Conservation (phyloP, 2,329 filamentous ascomycete species). For the Trichoderma sp. region DNA sequence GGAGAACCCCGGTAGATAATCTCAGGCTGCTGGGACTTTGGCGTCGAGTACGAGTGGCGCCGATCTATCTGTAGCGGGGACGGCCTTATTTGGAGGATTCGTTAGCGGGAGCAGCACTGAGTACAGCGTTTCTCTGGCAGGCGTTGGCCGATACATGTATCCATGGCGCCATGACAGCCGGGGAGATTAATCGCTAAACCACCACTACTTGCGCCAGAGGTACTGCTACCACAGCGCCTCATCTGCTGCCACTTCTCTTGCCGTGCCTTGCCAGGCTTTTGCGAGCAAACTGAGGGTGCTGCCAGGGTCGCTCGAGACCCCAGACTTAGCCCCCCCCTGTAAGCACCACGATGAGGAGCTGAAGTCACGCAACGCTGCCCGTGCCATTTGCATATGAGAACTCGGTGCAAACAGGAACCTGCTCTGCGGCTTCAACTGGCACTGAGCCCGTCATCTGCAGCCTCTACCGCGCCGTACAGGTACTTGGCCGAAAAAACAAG, state of each 20-base stretch:
- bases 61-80: constrained; percentile 23
- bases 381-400: neutral
- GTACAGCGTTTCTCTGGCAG: neutral
- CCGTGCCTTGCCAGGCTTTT: constrained; percentile 4
- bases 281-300: neutral
- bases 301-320: constrained; percentile 4
- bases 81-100: neutral
- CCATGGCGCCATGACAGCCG: neutral
- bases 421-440: neutral
- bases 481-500: neutral
- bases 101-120: neutral
- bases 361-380: neutral
- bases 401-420: neutral
- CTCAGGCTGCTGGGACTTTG: neutral
- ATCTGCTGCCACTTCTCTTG: neutral
- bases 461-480: neutral
- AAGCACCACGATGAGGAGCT: neutral
- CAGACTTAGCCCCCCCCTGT: constrained; percentile 1
- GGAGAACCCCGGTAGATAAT: constrained; percentile 22
- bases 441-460: neutral
- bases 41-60: constrained; percentile 4
- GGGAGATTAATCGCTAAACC: neutral
- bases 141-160: neutral
- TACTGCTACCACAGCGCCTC: neutral
- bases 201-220: neutral